A percentile compares a stretch with the other conserved stretches of the same genome.
These are phyloP conservation scores for Diospyros kaki DNA, from an alignment of 148 eudicot species.

Conservation along the genomic window DNA sequence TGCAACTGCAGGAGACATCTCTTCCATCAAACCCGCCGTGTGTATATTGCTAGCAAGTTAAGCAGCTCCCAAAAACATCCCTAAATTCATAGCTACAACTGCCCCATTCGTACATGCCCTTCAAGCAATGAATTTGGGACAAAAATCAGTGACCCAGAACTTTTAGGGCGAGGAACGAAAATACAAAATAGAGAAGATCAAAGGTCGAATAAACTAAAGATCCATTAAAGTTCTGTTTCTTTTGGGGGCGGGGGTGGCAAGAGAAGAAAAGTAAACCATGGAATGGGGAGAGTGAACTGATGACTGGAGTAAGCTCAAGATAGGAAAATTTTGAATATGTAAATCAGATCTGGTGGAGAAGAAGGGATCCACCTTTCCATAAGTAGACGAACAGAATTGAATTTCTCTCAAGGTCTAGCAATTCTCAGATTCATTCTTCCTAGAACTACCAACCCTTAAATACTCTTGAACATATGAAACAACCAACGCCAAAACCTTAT, in stretches of 20 bases:
- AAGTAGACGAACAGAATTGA: slow-evolving; percentile 5
- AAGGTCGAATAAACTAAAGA: background rate
- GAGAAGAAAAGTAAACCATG: background rate
- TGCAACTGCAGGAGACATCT: slow-evolving; percentile 36
- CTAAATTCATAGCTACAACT: background rate
- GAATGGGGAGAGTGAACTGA: background rate
- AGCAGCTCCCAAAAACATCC: background rate
- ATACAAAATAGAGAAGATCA: background rate
- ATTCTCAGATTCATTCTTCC: slow-evolving; percentile 12
- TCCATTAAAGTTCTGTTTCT: background rate
- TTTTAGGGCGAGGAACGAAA: slow-evolving; percentile 3
- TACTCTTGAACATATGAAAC: slow-evolving; percentile 18
- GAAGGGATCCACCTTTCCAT: slow-evolving; percentile 18
- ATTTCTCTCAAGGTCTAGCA: background rate
- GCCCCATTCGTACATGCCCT: background rate
- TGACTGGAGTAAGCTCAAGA: background rate
- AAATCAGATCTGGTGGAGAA: slow-evolving; percentile 24
- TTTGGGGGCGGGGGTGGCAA: background rate
- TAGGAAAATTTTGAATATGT: slow-evolving; percentile 6
- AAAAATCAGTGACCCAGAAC: slow-evolving; percentile 3
- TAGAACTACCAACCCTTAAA: slow-evolving; percentile 33
- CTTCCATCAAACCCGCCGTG: slow-evolving; percentile 32
- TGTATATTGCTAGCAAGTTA: slow-evolving; percentile 3
- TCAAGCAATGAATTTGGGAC: background rate
- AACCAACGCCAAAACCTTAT: slow-evolving; percentile 30